phyloP scores from a whole-genome alignment of 2,329 filamentous ascomycete genomes.

The Tolypocladium nubicola region DNA sequence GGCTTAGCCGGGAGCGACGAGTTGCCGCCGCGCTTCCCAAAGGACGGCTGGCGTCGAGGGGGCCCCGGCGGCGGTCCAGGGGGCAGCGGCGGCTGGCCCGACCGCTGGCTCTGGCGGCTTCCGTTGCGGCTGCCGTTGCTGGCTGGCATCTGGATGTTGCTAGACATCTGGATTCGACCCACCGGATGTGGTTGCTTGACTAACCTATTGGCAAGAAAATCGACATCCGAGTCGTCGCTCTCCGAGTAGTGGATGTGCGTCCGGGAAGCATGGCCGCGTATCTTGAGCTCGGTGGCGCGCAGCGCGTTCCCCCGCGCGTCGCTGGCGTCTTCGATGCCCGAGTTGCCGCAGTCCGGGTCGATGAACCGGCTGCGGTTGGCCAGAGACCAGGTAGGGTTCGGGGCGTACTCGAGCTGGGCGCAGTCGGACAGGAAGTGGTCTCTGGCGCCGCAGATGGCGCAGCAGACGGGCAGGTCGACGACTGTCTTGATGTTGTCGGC shows the following conservation, averaged over 20 bases:
- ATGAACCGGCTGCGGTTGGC: constrained; percentile 38
- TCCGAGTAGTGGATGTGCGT: constrained; percentile 34
- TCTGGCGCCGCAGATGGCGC: constrained; percentile 43
- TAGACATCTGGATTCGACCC: constrained; percentile 28
- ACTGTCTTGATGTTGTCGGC: constrained; percentile 34
- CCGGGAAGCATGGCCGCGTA: constrained; percentile 21
- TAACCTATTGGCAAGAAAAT: constrained; percentile 27
- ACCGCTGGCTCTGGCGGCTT: constrained; percentile 4
- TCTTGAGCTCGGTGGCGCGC: constrained; percentile 18
- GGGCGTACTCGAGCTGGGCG: constrained; percentile 11
- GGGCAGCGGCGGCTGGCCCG: constrained; percentile 25
- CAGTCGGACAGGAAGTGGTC: constrained; percentile 51
- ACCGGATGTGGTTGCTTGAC: constrained; percentile 18
- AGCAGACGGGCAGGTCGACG: constrained; percentile 36
- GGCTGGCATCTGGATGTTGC: constrained; percentile 27
- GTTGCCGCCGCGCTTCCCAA: constrained; percentile 7
- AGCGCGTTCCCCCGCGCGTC: constrained; percentile 11
- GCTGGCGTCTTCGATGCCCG: constrained; percentile 24
- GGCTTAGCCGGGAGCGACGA: constrained; percentile 19
- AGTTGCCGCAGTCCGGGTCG: constrained; percentile 29
- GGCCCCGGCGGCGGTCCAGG: constrained; percentile 23
- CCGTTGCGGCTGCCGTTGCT: constrained; percentile 7
- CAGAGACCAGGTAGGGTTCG: constrained; percentile 41
- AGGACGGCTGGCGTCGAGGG: constrained; percentile 6
- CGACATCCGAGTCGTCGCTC: constrained; percentile 33